Conservation (phyloP, 352 stramenopile species). For the Globisporangium heterothallicum region DNA sequence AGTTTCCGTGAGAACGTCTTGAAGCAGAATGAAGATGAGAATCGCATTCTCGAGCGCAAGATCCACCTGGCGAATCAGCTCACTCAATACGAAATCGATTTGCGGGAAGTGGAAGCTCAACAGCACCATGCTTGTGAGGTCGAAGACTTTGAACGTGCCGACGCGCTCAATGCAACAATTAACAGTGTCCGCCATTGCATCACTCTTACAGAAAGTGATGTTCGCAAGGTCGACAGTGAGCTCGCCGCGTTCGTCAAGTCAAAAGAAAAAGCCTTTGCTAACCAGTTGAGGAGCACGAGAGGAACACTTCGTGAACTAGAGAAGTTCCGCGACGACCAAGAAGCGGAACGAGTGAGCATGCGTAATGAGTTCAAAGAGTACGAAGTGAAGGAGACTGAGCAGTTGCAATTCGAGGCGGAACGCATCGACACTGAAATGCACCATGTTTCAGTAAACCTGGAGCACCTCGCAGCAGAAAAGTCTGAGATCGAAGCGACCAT, state of each 20-base stretch:
- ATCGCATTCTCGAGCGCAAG: slow-evolving; percentile 64
- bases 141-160: slow-evolving; percentile 83
- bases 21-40: slow-evolving; percentile 75
- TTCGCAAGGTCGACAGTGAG: slow-evolving; percentile 74
- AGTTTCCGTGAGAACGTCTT: slow-evolving; percentile 56
- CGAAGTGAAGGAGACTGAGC: slow-evolving; percentile 57
- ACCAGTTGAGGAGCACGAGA: slow-evolving; percentile 69
- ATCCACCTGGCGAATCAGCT: slow-evolving; percentile 57
- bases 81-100: slow-evolving; percentile 75
- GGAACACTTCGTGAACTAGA: slow-evolving; percentile 66
- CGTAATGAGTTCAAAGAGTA: slow-evolving; percentile 61
- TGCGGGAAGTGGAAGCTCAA: slow-evolving; percentile 73
- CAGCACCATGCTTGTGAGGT: slow-evolving; percentile 75
- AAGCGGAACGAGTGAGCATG: slow-evolving; percentile 37
- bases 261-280: slow-evolving; percentile 75
- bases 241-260: slow-evolving; percentile 61
- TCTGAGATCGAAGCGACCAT: slow-evolving; percentile 74
- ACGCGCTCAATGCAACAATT: slow-evolving; percentile 75
- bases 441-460: slow-evolving; percentile 67
- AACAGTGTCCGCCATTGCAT: slow-evolving; percentile 80
- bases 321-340: slow-evolving; percentile 73
- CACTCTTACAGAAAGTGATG: slow-evolving; percentile 72
- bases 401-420: slow-evolving; percentile 73
- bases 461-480: slow-evolving; percentile 66
- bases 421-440: slow-evolving; percentile 73